Base-by-base conservation (phyloP, 2,329 filamentous ascomycete species). In the Fusarium virguliforme region DNA sequence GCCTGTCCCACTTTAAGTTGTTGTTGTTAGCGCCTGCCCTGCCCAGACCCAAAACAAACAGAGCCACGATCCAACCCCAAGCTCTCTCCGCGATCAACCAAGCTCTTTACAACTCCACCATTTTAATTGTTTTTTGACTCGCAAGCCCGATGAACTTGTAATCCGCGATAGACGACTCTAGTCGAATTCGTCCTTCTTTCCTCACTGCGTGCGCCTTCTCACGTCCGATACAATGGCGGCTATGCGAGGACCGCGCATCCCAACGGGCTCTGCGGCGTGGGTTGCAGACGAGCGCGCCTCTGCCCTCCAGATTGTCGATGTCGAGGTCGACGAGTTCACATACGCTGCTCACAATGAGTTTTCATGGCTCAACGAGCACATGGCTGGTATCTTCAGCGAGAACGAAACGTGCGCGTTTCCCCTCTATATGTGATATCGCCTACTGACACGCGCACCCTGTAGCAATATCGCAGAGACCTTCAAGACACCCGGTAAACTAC, bases 281-380 rank as follows among this genome's bases (percentile, higher is more conserved):
- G 90, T 98, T 72, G 85, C 90, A 34, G 91, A 94, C 73, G 96
- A 99, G 85, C 89, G 95, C 75, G 88, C 91, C 46, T 92, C 95
- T 76, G 91, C 94, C 13, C 84, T 90, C 60, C 88, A 93, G 72
- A 90, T 98, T 70, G 88, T 92, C 15, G 87, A 92, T 51, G 89
- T 94, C 62, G 96, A 98, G 81, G 88, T 93, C 60, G 95, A 98
- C 74, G 97, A 99, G 83, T 97, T 98, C 78, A 90, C 93, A 46
- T 98, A 93, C 83, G 94, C 94, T 32, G 95, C 94, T 68, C 90
- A 93, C 64, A 97, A 98, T 82, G 96, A 99, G 81, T 85, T 98
- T 77, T 95, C 98, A 79, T 99, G 96, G 96, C 86, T 99, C 75
- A 98, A 99, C 78, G 96, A 98, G 83, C 96, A 99, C 81, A 98